Evolutionary conservation across 108 stramenopile species (phyloP).

Genomic region (Cyclostephanos invisitatus): DNA sequence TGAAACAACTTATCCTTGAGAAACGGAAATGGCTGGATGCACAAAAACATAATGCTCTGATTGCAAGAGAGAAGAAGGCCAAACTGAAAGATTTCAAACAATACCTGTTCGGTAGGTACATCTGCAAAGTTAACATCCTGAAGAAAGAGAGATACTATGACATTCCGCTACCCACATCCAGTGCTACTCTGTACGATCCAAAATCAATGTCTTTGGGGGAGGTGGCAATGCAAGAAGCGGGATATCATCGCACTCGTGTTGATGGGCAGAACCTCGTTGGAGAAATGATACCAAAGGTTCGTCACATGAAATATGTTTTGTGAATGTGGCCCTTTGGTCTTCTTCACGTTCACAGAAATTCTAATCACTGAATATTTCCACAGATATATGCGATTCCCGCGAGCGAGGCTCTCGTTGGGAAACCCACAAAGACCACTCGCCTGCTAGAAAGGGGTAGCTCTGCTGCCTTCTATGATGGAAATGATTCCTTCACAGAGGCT

Average conservation of each 20-base stretch:
- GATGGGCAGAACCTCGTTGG: slow-evolving; percentile 73
- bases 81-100: slow-evolving; percentile 79
- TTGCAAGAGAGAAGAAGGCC: slow-evolving; percentile 54
- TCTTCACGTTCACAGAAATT: slow-evolving; percentile 1
- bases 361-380: not conserved
- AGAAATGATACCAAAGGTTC: slow-evolving; percentile 71
- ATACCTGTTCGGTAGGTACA: slow-evolving; percentile 74
- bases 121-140: slow-evolving; percentile 63
- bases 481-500: slow-evolving; percentile 53
- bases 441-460: slow-evolving; percentile 50
- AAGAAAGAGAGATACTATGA: slow-evolving; percentile 70
- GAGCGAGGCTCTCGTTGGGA: slow-evolving; percentile 65
- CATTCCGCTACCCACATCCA: slow-evolving; percentile 66
- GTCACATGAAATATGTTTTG: not conserved
- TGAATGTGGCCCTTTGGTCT: not conserved
- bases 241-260: slow-evolving; percentile 57
- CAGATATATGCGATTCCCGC: slow-evolving; percentile 28
- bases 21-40: slow-evolving; percentile 33
- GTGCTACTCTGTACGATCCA: slow-evolving; percentile 56
- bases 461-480: slow-evolving; percentile 37
- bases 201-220: slow-evolving; percentile 51
- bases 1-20: slow-evolving; percentile 10
- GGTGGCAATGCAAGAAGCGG: slow-evolving; percentile 79
- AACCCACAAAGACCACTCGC: slow-evolving; percentile 61
- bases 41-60: slow-evolving; percentile 42